Conservation (phyloP, 176 grass and related monocot genomes). For the Poa pratensis region DNA sequence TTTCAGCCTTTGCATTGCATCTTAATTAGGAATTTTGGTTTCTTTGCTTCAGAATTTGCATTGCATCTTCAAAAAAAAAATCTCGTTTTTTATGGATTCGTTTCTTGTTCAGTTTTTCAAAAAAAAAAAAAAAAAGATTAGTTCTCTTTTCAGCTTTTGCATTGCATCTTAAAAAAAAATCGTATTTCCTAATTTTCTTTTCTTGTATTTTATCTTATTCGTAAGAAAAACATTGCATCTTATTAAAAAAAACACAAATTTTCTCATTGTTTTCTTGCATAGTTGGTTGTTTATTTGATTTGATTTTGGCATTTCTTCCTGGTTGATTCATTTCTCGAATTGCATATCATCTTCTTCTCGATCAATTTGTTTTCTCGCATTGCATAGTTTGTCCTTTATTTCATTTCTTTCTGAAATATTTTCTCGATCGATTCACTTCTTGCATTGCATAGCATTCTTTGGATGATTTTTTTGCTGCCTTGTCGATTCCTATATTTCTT, state of each 20-base stretch:
- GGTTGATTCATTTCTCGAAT: not conserved
- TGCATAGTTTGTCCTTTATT: not conserved
- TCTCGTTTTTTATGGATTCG: too few species aligned
- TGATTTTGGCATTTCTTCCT: not conserved
- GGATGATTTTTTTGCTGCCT: not conserved
- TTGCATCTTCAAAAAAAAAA: too few species aligned
- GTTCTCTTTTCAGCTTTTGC: too few species aligned
- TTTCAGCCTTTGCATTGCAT: not conserved
- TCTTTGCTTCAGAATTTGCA: not conserved
- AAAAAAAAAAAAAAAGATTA: too few species aligned
- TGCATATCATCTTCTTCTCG: not conserved
- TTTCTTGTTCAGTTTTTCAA: too few species aligned
- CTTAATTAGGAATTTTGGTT: not conserved
- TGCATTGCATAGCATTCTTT: not conserved
- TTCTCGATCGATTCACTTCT: not conserved
- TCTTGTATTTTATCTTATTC: not conserved
- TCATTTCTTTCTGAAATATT: not conserved
- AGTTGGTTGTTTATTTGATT: not conserved
- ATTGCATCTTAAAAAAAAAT: too few species aligned
- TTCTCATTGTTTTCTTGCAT: not conserved
- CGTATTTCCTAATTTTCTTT: too few species aligned
- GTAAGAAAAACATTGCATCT: not conserved
- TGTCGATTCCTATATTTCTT: not conserved
- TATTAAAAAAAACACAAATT: not conserved
- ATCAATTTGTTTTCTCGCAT: not conserved